phyloP scores from a whole-genome alignment of 1,139 yeast genomes.

The Torulaspora pretoriensis region DNA sequence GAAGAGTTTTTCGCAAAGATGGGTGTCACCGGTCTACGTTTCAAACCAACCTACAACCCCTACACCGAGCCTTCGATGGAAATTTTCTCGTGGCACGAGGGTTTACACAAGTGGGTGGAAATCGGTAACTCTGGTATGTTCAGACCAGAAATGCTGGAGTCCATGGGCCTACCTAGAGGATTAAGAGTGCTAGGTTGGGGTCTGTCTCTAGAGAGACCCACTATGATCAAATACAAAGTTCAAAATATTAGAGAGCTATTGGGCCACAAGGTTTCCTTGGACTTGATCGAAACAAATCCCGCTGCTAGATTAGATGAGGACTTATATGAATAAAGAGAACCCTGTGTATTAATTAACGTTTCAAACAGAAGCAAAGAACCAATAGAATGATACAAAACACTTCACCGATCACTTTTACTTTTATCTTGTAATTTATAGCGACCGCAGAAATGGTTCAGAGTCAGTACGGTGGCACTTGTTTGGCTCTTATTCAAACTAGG shows the following conservation, averaged over 20 bases:
- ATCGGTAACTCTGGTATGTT: constrained; percentile 99
- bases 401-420: neutral
- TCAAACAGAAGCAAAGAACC: constrained; percentile 1
- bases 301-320: constrained; percentile 94
- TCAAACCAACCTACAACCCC: constrained; percentile 98
- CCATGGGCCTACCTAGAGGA: constrained; percentile 96
- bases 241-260: constrained; percentile 90
- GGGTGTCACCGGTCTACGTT: constrained; percentile 94
- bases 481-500: constrained; percentile 10
- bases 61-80: constrained; percentile 99
- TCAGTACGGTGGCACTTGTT: constrained; percentile 6
- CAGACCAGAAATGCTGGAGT: constrained; percentile 98
- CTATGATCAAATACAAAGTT: constrained; percentile 97
- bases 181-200: constrained; percentile 98
- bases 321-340: constrained; percentile 35
- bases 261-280: constrained; percentile 91
- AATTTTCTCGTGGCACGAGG: constrained; percentile 94
- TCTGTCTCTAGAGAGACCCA: constrained; percentile 93
- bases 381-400: constrained; percentile 7
- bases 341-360: constrained; percentile 8
- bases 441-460: constrained; percentile 4
- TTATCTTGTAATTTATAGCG: neutral
- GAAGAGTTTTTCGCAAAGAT: constrained; percentile 92
- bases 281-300: constrained; percentile 91
- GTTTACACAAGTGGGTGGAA: constrained; percentile 96